Percentiles rank a stretch among this genome's conserved stretches.
phyloP scores from a whole-genome alignment of 495 filamentous ascomycete genomes.

The Cercophora scortea region DNA sequence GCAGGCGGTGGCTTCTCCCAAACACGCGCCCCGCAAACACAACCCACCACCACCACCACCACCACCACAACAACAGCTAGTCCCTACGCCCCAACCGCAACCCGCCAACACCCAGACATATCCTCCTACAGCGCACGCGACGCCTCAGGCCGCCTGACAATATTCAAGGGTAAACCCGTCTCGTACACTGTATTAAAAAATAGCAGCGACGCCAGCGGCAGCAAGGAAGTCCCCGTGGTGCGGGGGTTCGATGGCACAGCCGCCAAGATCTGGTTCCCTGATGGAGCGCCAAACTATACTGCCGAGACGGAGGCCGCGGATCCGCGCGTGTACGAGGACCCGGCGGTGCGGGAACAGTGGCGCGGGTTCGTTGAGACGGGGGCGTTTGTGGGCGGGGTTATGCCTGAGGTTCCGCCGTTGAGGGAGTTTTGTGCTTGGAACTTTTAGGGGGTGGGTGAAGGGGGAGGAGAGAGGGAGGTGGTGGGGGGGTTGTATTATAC shows the following conservation, averaged over 20 bases:
- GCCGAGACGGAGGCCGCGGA: conserved; percentile 44
- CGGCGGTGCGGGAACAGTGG: conserved; percentile 47
- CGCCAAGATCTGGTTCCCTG: conserved; percentile 59
- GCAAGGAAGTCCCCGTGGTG: conserved; percentile 24
- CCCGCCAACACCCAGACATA: conserved; percentile 34
- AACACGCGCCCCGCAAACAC: not conserved
- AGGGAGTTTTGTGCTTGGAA: conserved; percentile 66
- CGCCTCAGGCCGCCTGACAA: conserved; percentile 22
- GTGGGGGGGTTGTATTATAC: too few relatives aligned
- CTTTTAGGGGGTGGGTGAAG: conserved; percentile 36
- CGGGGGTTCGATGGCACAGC: conserved; percentile 32
- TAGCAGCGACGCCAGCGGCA: conserved; percentile 1
- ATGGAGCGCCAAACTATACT: conserved; percentile 56
- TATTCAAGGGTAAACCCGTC: conserved; percentile 36
- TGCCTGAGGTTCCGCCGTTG: conserved; percentile 67
- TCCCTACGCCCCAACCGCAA: conserved; percentile 33
- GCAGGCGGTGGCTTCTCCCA: conserved; percentile 3
- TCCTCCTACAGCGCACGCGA: conserved; percentile 26
- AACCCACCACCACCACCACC: conserved; percentile 5
- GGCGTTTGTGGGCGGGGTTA: conserved; percentile 51
- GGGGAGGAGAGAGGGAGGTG: too few relatives aligned
- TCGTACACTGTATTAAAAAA: conserved; percentile 18
- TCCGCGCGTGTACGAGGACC: conserved; percentile 34
- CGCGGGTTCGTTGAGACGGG: conserved; percentile 51
- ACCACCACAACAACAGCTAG: conserved; percentile 9